Evolutionary conservation across 441 rosid genomes (phyloP).

Genomic region (Corymbia calophylla): DNA sequence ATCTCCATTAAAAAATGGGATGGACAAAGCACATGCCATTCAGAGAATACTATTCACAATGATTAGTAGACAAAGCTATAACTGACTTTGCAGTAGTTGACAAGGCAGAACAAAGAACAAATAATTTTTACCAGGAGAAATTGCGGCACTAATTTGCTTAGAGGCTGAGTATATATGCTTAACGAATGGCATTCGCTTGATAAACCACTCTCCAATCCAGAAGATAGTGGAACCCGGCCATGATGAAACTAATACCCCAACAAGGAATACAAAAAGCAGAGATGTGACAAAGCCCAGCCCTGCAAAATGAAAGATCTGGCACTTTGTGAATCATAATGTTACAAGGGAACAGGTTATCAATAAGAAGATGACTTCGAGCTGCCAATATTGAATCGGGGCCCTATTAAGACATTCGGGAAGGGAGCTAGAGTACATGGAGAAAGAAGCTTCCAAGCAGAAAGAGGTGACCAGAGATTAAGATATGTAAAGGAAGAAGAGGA

Average conservation of each 20-base stretch:
- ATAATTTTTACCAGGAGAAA: slow-evolving; percentile 65
- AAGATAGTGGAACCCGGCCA: slow-evolving; percentile 89
- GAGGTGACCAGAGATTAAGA: neutral
- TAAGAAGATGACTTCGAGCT: neutral
- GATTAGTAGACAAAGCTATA: neutral
- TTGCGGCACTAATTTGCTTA: slow-evolving; percentile 90
- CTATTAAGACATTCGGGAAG: neutral
- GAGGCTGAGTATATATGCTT: slow-evolving; percentile 88
- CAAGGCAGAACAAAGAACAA: neutral
- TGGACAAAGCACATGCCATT: neutral
- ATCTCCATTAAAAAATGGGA: neutral
- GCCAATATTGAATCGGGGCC: neutral
- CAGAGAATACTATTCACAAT: neutral
- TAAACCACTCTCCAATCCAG: slow-evolving; percentile 92
- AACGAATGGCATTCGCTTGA: slow-evolving; percentile 90
- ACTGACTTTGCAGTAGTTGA: neutral
- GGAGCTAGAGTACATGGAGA: neutral
- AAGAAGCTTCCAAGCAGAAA: neutral
- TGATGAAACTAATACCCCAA: slow-evolving; percentile 92
- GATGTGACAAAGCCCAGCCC: slow-evolving; percentile 97
- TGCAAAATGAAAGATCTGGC: slow-evolving; percentile 22
- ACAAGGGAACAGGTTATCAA: neutral
- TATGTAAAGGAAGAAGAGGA: neutral
- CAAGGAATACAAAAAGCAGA: slow-evolving; percentile 70
- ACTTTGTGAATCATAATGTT: neutral